These are phyloP conservation scores for Blastomyces silverae DNA, from an alignment of 2,329 filamentous ascomycete genomes.

Conservation along the genomic window DNA sequence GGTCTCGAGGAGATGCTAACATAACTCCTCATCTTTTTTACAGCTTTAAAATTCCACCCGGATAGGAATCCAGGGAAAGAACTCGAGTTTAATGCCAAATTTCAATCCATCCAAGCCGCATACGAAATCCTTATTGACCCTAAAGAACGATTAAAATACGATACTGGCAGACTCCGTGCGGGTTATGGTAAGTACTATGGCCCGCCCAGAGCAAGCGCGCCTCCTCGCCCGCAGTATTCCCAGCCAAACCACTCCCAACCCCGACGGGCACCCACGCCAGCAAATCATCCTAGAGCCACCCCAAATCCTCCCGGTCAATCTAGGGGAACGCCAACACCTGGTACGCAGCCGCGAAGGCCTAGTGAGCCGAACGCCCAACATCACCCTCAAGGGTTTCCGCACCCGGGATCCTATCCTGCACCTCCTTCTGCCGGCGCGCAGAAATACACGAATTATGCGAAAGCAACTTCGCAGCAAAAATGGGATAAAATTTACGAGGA, in stretches of 20 bases:
- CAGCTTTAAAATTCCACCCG: constrained; percentile 78
- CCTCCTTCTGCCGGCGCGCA: constrained; percentile 35
- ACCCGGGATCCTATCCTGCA: constrained; percentile 25
- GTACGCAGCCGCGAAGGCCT: background rate
- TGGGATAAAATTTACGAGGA: constrained; percentile 38
- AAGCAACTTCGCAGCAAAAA: constrained; percentile 36
- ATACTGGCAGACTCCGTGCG: constrained; percentile 52
- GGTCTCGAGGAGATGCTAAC: background rate
- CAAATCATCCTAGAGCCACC: constrained; percentile 13
- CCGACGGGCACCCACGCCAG: constrained; percentile 19
- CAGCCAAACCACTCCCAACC: constrained; percentile 23
- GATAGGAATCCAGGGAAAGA: constrained; percentile 83
- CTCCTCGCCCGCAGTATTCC: constrained; percentile 21
- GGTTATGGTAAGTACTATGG: constrained; percentile 32
- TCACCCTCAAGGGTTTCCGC: constrained; percentile 24
- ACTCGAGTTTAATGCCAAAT: constrained; percentile 69
- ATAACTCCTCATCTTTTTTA: background rate
- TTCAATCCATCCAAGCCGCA: constrained; percentile 78
- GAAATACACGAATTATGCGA: constrained; percentile 38
- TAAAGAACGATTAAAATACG: constrained; percentile 54
- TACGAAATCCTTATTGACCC: constrained; percentile 67
- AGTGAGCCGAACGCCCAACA: constrained; percentile 22
- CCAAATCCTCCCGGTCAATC: constrained; percentile 1
- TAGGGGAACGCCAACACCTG: constrained; percentile 7
- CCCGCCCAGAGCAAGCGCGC: constrained; percentile 21